Conservation (phyloP, 768 basidiomycete genomes). For the Paxillus rubicundulus region DNA sequence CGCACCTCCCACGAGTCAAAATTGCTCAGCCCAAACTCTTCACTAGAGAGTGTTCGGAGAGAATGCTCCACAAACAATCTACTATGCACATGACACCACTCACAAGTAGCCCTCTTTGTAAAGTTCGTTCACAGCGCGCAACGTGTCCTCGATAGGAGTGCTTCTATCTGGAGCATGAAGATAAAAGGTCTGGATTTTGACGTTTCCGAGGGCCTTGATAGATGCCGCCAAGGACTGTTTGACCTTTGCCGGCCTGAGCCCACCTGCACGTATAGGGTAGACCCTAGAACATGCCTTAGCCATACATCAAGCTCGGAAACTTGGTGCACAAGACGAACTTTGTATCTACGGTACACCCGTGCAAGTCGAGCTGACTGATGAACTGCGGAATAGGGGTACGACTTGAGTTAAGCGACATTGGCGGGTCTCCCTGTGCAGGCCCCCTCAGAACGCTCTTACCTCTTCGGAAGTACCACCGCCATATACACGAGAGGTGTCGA, state of each 20-base stretch:
- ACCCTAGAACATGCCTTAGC: background rate
- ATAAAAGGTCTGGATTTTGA: constrained; percentile 21
- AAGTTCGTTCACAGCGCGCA: constrained; percentile 46
- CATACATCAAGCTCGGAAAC: background rate
- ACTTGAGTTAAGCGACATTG: background rate
- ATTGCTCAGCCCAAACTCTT: constrained; percentile 15
- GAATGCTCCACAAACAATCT: background rate
- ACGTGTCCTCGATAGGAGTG: constrained; percentile 45
- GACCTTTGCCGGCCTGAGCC: no score
- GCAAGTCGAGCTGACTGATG: constrained; percentile 13
- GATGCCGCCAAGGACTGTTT: no score
- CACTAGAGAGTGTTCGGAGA: background rate
- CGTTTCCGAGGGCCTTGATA: no score
- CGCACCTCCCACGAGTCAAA: constrained; percentile 1
- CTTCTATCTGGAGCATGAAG: constrained; percentile 45
- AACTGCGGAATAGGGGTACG: constrained; percentile 3
- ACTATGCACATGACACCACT: constrained; percentile 9
- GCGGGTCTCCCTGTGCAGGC: no score
- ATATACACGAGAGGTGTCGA: no score
- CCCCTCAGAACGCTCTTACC: no score
- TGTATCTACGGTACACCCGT: constrained; percentile 19
- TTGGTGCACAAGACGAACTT: constrained; percentile 7
- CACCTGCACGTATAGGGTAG: no score
- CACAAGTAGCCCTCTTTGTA: constrained; percentile 52
- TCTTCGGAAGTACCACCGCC: no score